Evolutionary conservation across 1,284 basidiomycete species (phyloP).

Genomic region (Sporisorium iseilematis-ciliati): DNA sequence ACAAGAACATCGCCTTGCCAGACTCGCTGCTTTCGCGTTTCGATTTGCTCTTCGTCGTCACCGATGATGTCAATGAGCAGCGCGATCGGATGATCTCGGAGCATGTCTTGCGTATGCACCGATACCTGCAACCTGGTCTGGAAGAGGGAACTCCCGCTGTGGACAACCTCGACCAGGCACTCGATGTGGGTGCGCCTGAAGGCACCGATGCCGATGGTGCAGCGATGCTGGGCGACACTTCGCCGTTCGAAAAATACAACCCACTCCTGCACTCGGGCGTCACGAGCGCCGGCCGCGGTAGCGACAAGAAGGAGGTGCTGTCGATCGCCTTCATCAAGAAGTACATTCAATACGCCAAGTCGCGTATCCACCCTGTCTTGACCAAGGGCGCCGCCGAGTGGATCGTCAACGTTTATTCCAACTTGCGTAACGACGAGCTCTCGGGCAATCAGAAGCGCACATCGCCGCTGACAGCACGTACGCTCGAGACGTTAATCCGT

Average conservation of each 20-base stretch:
- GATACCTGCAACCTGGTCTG: slow-evolving; percentile 93
- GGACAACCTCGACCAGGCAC: slow-evolving; percentile 80
- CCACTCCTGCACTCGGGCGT: slow-evolving; percentile 90
- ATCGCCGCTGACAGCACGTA: slow-evolving; percentile 96
- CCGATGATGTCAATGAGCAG: slow-evolving; percentile 95
- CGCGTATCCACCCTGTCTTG: slow-evolving; percentile 77
- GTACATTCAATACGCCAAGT: slow-evolving; percentile 98
- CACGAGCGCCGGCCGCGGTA: slow-evolving; percentile 70
- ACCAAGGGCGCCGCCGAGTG: slow-evolving; percentile 94
- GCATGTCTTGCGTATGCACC: slow-evolving; percentile 96
- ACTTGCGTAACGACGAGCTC: slow-evolving; percentile 89
- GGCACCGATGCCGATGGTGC: slow-evolving; percentile 60
- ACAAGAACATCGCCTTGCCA: slow-evolving; percentile 97
- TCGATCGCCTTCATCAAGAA: slow-evolving; percentile 97
- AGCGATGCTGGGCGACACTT: slow-evolving; percentile 56
- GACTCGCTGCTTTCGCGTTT: slow-evolving; percentile 99
- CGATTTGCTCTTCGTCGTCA: slow-evolving; percentile 97
- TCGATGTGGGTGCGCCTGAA: slow-evolving; percentile 64
- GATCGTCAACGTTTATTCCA: slow-evolving; percentile 93
- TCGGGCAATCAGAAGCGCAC: slow-evolving; percentile 95
- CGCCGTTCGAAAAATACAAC: slow-evolving; percentile 87
- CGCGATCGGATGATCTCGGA: slow-evolving; percentile 95
- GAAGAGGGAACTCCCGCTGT: slow-evolving; percentile 87
- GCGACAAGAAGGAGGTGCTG: slow-evolving; percentile 80
- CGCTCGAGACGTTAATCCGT: slow-evolving; percentile 98